Percentiles rank a stretch among this genome's conserved stretches.
phyloP scores from a whole-genome alignment of 2,329 filamentous ascomycete species.

The Amylocarpus encephaloides region DNA sequence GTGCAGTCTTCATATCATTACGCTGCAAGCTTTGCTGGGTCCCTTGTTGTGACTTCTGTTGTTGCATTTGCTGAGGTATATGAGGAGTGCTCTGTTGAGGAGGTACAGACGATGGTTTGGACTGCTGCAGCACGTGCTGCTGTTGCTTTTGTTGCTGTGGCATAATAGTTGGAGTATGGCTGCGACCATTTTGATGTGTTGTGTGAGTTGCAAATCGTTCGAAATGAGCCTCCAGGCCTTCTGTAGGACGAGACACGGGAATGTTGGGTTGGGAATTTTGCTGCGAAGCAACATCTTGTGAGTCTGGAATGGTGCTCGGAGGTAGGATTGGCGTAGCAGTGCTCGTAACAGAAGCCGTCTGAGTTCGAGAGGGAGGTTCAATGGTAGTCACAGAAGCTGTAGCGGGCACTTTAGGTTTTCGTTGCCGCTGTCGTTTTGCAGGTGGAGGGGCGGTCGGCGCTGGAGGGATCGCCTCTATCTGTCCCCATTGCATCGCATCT shows the following conservation, averaged over 20 bases:
- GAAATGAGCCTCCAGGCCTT: constrained; percentile 31
- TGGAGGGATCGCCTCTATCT: constrained; percentile 16
- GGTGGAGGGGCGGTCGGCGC: constrained; percentile 26
- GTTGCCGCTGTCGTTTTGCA: constrained; percentile 35
- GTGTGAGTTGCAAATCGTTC: constrained; percentile 27
- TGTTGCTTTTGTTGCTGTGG: constrained; percentile 19
- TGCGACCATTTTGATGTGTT: constrained; percentile 25
- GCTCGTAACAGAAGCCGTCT: constrained; percentile 24
- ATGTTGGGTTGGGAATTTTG: constrained; percentile 6
- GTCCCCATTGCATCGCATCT: constrained; percentile 25
- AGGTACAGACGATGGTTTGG: constrained; percentile 20
- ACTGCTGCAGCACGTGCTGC: constrained; percentile 25
- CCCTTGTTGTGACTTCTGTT: constrained; percentile 17
- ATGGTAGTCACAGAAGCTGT: constrained; percentile 17
- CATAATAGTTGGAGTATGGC: constrained; percentile 21
- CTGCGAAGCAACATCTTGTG: constrained; percentile 16
- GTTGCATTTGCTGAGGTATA: constrained; percentile 18
- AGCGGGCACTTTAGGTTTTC: constrained; percentile 32
- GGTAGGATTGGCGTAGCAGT: constrained; percentile 26
- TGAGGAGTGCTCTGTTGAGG: constrained; percentile 14
- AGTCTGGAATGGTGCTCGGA: constrained; percentile 28
- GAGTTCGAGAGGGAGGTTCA: constrained; percentile 23
- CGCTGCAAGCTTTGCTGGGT: constrained; percentile 22
- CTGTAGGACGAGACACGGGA: constrained; percentile 25
- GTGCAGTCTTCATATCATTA: constrained; percentile 24